These are phyloP conservation scores for Oidium heveae DNA, from an alignment of 2,329 filamentous ascomycete species.

Conservation along the genomic window DNA sequence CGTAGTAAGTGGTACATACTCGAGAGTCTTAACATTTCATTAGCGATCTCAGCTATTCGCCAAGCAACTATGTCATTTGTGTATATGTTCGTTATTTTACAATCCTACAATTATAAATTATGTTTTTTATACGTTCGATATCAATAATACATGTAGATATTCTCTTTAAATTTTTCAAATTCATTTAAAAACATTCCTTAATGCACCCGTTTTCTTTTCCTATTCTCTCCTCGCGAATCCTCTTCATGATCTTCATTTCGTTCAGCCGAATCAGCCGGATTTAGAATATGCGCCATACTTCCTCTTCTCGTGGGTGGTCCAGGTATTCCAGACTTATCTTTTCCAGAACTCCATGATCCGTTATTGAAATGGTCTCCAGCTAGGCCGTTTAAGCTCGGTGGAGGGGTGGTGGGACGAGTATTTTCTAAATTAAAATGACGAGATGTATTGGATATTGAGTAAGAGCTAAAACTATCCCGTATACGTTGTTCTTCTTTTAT, in stretches of 20 bases:
- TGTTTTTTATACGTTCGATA: too few relatives aligned
- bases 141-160: too few relatives aligned
- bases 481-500: constrained; percentile 26
- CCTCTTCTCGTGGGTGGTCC: constrained; percentile 39
- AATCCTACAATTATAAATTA: too few relatives aligned
- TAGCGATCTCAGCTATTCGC: too few relatives aligned
- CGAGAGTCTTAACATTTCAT: too few relatives aligned
- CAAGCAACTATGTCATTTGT: too few relatives aligned
- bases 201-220: constrained; percentile 35
- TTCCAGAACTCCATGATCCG: constrained; percentile 13
- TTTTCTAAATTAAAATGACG: constrained; percentile 9
- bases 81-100: too few relatives aligned
- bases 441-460: constrained; percentile 23
- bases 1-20: too few relatives aligned
- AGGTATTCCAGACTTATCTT: constrained; percentile 16
- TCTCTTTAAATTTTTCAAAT: too few relatives aligned
- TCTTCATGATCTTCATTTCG: constrained; percentile 39
- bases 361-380: constrained; percentile 11
- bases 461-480: constrained; percentile 34
- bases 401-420: constrained; percentile 14
- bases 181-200: constrained; percentile 9
- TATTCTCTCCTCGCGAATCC: constrained; percentile 29
- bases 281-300: constrained; percentile 49
- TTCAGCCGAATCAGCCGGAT: constrained; percentile 42
- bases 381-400: constrained; percentile 11